Percentiles rank a stretch among this genome's conserved stretches.
phyloP scores from a whole-genome alignment of 768 basidiomycete species.

The Postia placenta region DNA sequence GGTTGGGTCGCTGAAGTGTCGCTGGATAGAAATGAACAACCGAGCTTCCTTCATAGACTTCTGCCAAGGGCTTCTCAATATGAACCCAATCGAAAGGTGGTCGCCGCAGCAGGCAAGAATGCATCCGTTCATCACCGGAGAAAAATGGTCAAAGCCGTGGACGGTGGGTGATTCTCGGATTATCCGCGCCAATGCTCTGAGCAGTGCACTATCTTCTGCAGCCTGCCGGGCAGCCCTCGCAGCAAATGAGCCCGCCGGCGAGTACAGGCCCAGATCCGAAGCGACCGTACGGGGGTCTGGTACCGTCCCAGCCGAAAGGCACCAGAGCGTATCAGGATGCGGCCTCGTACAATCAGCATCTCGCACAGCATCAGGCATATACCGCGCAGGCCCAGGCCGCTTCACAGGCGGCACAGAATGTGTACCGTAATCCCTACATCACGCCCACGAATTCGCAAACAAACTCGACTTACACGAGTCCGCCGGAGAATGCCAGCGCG shows the following conservation, averaged over 20 bases:
- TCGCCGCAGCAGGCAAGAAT: constrained; percentile 92
- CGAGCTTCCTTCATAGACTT: constrained; percentile 96
- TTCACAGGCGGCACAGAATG: constrained; percentile 61
- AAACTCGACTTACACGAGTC: constrained; percentile 22
- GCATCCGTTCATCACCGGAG: constrained; percentile 98
- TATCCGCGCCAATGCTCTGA: neutral
- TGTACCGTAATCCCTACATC: constrained; percentile 79
- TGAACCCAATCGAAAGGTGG: constrained; percentile 96
- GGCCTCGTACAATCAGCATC: constrained; percentile 89
- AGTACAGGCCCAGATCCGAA: constrained; percentile 51
- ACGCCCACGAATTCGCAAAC: constrained; percentile 33
- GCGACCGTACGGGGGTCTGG: constrained; percentile 89
- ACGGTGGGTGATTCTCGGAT: constrained; percentile 37
- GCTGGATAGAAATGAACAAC: constrained; percentile 76
- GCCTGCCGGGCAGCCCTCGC: constrained; percentile 24
- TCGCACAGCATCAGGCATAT: constrained; percentile 90
- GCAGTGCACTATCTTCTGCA: constrained; percentile 11
- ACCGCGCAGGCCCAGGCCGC: constrained; percentile 80
- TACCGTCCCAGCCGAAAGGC: constrained; percentile 83
- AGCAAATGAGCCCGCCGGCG: constrained; percentile 25
- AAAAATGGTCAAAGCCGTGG: constrained; percentile 87
- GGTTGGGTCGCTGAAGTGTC: neutral
- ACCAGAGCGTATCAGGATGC: constrained; percentile 88
- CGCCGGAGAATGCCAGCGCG: constrained; percentile 18
- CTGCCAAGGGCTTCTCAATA: constrained; percentile 86